phyloP scores from a whole-genome alignment of 1,284 basidiomycete genomes.

The Apiotrichum gamsii region DNA sequence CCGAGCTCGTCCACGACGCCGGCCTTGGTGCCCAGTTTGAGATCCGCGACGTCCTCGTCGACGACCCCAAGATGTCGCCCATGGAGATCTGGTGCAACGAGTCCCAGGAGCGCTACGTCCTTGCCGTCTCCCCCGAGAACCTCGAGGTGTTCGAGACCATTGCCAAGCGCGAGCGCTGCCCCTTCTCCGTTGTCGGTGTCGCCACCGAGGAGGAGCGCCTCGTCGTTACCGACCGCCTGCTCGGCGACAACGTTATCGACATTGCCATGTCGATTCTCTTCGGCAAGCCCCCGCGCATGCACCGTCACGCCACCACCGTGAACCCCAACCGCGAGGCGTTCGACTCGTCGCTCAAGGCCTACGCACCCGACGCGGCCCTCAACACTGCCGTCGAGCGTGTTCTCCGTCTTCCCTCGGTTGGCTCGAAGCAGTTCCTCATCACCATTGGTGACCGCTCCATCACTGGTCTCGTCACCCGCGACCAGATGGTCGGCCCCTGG shows the following conservation, averaged over 20 bases:
- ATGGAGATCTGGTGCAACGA: slow-evolving; percentile 99
- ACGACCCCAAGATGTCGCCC: slow-evolving; percentile 89
- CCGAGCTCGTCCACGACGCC: slow-evolving; percentile 94
- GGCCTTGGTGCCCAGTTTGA: slow-evolving; percentile 87
- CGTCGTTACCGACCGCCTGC: slow-evolving; percentile 80
- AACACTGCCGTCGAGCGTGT: slow-evolving; percentile 68
- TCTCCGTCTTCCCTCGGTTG: slow-evolving; percentile 84
- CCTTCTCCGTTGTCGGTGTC: slow-evolving; percentile 75
- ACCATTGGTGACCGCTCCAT: slow-evolving; percentile 95
- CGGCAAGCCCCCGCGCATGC: slow-evolving; percentile 93
- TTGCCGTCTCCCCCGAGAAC: slow-evolving; percentile 66
- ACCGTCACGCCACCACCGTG: slow-evolving; percentile 62
- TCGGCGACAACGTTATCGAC: slow-evolving; percentile 73
- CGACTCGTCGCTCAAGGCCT: slow-evolving; percentile 63
- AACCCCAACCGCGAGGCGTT: slow-evolving; percentile 56
- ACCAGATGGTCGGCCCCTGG: slow-evolving; percentile 99
- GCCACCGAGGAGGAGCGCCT: slow-evolving; percentile 77
- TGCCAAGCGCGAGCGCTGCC: slow-evolving; percentile 83
- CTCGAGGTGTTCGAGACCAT: slow-evolving; percentile 62
- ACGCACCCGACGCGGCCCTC: slow-evolving; percentile 54
- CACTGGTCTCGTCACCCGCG: slow-evolving; percentile 88
- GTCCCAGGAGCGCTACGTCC: slow-evolving; percentile 94
- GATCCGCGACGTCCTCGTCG: slow-evolving; percentile 86
- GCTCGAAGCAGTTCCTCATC: slow-evolving; percentile 94
- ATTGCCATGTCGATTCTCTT: slow-evolving; percentile 94